phyloP scores from a whole-genome alignment of 164 flowering plant species.

The Macadamia tetraphylla region DNA sequence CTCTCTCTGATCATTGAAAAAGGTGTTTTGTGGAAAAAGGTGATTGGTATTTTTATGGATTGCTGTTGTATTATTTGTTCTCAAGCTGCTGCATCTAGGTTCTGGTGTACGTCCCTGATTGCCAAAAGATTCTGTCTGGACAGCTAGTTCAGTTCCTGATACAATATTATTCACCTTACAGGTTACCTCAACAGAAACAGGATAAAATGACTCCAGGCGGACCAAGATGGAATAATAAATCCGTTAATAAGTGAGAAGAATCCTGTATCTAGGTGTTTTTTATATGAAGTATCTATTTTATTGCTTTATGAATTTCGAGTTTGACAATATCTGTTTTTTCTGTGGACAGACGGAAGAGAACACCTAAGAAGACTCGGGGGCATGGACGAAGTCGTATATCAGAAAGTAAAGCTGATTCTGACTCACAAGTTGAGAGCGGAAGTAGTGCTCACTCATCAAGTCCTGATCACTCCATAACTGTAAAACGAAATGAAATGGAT shows the following conservation, averaged over 20 bases:
- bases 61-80: neutral
- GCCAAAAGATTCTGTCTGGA: neutral
- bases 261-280: neutral
- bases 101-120: neutral
- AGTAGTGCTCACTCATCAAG: constrained; percentile 29
- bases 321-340: constrained; percentile 26
- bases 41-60: neutral
- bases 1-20: neutral
- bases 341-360: constrained; percentile 45
- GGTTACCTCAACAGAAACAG: constrained; percentile 37
- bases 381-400: constrained; percentile 18
- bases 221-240: constrained; percentile 25
- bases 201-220: constrained; percentile 18
- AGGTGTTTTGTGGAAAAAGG: neutral
- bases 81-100: neutral
- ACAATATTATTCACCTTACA: constrained; percentile 17
- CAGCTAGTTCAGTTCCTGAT: neutral
- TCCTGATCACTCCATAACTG: constrained; percentile 16
- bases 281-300: neutral
- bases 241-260: constrained; percentile 44
- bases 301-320: constrained; percentile 3
- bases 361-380: constrained; percentile 41
- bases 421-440: constrained; percentile 23
- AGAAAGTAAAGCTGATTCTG: constrained; percentile 13
- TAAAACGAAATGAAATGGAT: constrained; percentile 24